These are phyloP conservation scores for Syzygium aqueum DNA, from an alignment of 345 rosid species.

Conservation along the genomic window DNA sequence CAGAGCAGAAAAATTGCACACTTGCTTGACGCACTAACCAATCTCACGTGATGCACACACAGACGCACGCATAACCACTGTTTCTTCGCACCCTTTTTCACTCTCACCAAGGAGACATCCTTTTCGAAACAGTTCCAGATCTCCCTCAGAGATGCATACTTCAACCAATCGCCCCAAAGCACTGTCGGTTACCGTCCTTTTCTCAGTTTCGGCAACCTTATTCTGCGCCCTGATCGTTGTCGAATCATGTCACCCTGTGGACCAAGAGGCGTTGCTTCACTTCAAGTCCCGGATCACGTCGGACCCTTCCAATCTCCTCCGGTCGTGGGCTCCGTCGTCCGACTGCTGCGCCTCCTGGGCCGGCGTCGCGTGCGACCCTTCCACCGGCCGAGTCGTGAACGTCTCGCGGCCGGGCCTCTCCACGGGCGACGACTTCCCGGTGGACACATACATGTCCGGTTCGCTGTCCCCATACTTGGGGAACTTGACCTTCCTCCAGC, in stretches of 20 bases:
- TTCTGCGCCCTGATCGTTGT: neutral
- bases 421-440: slow-evolving; percentile 14
- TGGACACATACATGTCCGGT: slow-evolving; percentile 40
- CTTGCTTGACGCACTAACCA: neutral
- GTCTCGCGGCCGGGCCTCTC: slow-evolving; percentile 29
- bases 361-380: slow-evolving; percentile 34
- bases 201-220: neutral
- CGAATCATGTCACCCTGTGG: slow-evolving; percentile 23
- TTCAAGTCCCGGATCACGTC: slow-evolving; percentile 38
- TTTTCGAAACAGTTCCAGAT: neutral
- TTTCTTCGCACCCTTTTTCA: neutral
- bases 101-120: neutral
- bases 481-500: slow-evolving; percentile 30
- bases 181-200: neutral
- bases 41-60: neutral
- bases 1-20: neutral
- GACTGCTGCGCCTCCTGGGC: slow-evolving; percentile 53
- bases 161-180: neutral
- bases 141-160: neutral
- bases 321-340: slow-evolving; percentile 31
- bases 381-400: slow-evolving; percentile 34
- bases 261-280: slow-evolving; percentile 38
- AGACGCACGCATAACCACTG: neutral
- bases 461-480: slow-evolving; percentile 41
- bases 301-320: slow-evolving; percentile 41